Evolutionary conservation across 2,329 filamentous ascomycete species (phyloP), one percentile per base, ranked within the genome.

Genomic region (Talaromyces sp.): DNA sequence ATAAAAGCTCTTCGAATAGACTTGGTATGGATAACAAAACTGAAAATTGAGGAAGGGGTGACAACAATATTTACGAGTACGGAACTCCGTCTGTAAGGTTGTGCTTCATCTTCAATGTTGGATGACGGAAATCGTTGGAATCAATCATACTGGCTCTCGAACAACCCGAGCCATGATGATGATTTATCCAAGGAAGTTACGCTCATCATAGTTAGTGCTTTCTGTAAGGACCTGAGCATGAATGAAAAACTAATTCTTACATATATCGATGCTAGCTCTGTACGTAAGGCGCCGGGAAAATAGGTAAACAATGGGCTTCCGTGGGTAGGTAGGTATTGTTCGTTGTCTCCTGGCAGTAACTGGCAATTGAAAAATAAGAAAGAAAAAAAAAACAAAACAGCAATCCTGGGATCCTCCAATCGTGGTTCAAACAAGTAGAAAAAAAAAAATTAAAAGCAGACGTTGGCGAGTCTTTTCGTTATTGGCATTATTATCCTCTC

Each of bases 191-290:
- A 6, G 49, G 4, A 15, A 36, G 2, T 56, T 38, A 36, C n/a
- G 17, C 1, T 36, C 31, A 36, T 38, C n/a, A 6, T 36, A 36
- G 53, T 53, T 31, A 31, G 49, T 53, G 15, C 31, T 56, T 22
- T 25, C 31, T 22, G 53, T 6, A 22, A 22, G 2, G n/a, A 36
- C n/a, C 17, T 34, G 27, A n/a, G 10, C 10, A n/a, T 22, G 29
- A 34, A 56, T 7, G 25, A 38, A 56, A 56, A 36, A 38, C n/a
- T 56, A 15, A 15, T 56, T 36, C 31, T 56, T 56, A 56, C 53
- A 56, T 25, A 22, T 36, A 56, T 56, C 53, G 29, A 36, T 36
- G 53, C 53, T 56, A 56, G 31, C 53, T 56, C 19, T 56, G 53
- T 56, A 56, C 11, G n/a, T 56, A 38, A 11, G 53, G 31, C 8